Evolutionary conservation across 1,139 yeast genomes (phyloP).

Genomic region (Saccharomyces hybrid): DNA sequence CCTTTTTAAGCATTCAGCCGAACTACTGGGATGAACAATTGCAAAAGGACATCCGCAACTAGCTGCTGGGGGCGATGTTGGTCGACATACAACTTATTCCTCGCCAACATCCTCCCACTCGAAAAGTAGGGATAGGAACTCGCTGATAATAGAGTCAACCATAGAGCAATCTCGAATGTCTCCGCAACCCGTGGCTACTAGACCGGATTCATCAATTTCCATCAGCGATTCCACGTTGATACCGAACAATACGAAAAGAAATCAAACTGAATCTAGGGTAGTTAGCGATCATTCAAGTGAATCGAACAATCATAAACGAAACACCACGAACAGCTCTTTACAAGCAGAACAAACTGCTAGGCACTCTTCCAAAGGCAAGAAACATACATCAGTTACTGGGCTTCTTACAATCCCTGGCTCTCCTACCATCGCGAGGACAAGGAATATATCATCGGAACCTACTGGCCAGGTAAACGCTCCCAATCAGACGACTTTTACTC

Average conservation of each 20-base stretch:
- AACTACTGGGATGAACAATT: slow-evolving; percentile 75
- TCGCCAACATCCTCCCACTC: slow-evolving; percentile 12
- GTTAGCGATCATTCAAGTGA: neutral
- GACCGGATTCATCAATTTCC: neutral
- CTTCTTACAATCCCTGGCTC: neutral
- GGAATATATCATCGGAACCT: neutral
- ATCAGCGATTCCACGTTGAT: slow-evolving; percentile 22
- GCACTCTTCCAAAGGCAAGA: neutral
- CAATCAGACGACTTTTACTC: neutral
- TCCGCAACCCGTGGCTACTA: neutral
- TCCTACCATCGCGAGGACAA: neutral
- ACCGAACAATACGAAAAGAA: neutral
- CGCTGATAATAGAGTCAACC: slow-evolving; percentile 19
- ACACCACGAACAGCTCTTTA: neutral
- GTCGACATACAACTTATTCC: slow-evolving; percentile 5
- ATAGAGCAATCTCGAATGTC: neutral
- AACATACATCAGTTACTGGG: neutral
- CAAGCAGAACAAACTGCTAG: neutral
- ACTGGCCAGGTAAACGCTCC: slow-evolving; percentile 5
- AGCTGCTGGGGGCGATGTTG: neutral
- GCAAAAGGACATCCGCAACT: neutral
- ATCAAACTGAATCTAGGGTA: neutral
- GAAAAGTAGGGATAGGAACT: slow-evolving; percentile 13
- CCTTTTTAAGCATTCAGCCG: slow-evolving; percentile 75
- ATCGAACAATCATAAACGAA: neutral